phyloP scores from a whole-genome alignment of 2,329 filamentous ascomycete species.

The Fusarium sp. region DNA sequence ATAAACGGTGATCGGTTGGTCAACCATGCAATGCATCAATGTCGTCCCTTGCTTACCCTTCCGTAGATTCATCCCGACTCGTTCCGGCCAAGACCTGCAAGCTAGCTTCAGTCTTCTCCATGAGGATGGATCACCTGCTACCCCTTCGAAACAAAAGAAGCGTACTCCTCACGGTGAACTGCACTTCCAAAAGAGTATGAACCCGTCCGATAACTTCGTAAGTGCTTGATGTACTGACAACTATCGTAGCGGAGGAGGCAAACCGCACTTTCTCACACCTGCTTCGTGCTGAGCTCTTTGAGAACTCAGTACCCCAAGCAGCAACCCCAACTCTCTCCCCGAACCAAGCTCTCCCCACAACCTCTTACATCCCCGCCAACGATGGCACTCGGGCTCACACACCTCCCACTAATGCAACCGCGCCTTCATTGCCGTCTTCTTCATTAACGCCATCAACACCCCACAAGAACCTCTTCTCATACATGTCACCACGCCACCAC shows the following conservation, averaged over 20 bases:
- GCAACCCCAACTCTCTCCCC: conserved; percentile 73
- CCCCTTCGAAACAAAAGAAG: conserved; percentile 86
- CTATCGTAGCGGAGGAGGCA: conserved; percentile 81
- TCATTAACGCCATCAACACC: conserved; percentile 92
- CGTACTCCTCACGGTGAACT: conserved; percentile 89
- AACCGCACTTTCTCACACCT: conserved; percentile 92
- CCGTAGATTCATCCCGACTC: conserved; percentile 90
- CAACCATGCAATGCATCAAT: not conserved
- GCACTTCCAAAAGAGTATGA: conserved; percentile 90
- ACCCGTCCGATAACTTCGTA: not conserved
- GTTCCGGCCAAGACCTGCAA: conserved; percentile 91
- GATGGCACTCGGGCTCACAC: conserved; percentile 83
- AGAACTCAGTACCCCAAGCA: conserved; percentile 86
- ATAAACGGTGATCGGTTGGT: conserved; percentile 72
- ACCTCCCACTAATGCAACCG: conserved; percentile 75
- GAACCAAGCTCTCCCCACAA: conserved; percentile 63
- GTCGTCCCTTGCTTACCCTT: conserved; percentile 37
- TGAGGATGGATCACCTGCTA: conserved; percentile 92
- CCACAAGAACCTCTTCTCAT: conserved; percentile 96
- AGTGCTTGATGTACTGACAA: conserved; percentile 17
- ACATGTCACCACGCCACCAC: conserved; percentile 81
- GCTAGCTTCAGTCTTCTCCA: conserved; percentile 93
- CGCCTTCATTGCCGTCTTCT: conserved; percentile 74
- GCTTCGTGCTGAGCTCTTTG: conserved; percentile 91
- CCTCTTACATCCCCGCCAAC: conserved; percentile 65